Conservation (phyloP, 148 eudicot genomes). For the Amaranthus cruentus region DNA sequence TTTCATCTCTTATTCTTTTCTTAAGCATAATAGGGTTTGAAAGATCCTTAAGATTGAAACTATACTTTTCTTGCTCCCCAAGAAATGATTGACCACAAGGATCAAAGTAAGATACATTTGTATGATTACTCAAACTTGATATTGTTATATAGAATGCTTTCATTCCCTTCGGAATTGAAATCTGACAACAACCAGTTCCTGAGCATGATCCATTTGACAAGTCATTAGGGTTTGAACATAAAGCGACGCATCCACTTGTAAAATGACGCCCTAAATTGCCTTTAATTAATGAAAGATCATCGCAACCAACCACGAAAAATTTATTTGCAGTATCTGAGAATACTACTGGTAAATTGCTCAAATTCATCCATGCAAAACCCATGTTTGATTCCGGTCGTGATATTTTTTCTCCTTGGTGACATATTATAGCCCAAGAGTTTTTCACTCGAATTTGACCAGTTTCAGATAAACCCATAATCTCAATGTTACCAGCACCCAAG, state of each 20-base stretch:
- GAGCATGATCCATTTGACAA: conserved; percentile 35
- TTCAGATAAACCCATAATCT: conserved; percentile 25
- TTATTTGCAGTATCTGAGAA: conserved; percentile 32
- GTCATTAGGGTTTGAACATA: conserved; percentile 26
- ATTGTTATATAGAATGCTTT: neutral
- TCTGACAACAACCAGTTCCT: conserved; percentile 52
- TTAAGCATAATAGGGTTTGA: conserved; percentile 15
- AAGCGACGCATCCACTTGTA: conserved; percentile 29
- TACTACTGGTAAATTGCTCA: conserved; percentile 20
- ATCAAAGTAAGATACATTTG: conserved; percentile 18
- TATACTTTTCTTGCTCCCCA: conserved; percentile 30
- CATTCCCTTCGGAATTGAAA: conserved; percentile 33
- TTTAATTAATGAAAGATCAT: conserved; percentile 24
- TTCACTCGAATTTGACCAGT: conserved; percentile 21
- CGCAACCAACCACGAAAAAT: conserved; percentile 44
- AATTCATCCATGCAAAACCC: neutral
- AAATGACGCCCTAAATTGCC: neutral
- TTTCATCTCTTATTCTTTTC: neutral
- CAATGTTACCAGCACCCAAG: neutral
- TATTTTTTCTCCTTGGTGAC: neutral
- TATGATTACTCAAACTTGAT: conserved; percentile 3
- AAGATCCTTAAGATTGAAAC: conserved; percentile 34
- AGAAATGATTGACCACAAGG: conserved; percentile 34
- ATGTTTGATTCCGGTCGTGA: neutral
- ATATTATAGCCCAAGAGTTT: no score